Base-by-base conservation (phyloP, 768 basidiomycete genomes). In the Tylopilus vinaceipallidus region DNA sequence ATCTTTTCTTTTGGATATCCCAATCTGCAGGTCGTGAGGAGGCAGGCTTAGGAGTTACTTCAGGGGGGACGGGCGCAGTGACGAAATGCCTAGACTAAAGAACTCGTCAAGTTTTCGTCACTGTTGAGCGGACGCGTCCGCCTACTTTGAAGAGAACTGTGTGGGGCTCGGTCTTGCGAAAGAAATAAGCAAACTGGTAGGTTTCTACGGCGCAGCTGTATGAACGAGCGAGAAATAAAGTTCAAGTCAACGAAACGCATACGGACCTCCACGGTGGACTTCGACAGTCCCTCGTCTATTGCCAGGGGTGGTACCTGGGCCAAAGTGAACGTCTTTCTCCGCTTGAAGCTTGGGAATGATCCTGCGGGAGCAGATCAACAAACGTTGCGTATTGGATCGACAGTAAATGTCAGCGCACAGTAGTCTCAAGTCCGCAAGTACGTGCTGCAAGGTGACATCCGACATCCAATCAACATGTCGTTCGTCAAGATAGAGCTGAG, bases 391-490 rank as follows among this genome's bases (percentile, higher is more conserved):
- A n/a, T n/a, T 23, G 3, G 7, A 23, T 36, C 32, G n/a, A 20
- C 17, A 23, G 22, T 14, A 26, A 6, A 48, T 38, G 50, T 35
- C 48, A 14, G 58, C 74, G 44, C 33, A 82, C 91, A 84, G 73
- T 50, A 88, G 85, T 55, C 87, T 78, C 40, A 97, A 67, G 65
- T 92, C 91, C 10, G 80, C 77, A 2, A 97, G 75, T 16, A 95
- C 88, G 58, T 83, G 80, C 60, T 93, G 91, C 3, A 95, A 73
- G 35, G 88, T 75, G 22, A 68, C 58, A 58, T 95, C 92, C 6
- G 86, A 83, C 92, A 97, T 95, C 94, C 94, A 97, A 47, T 83
- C 76, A 14, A 89, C 68, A 72, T 97, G 94, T 11, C 82, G 79
- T 55, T 91, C 90, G 62, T 97, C 94, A 24, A 97, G 80, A 67